Base-by-base conservation (phyloP, 192 early-diverging fungal genomes). In the Backusella mclennaniae region DNA sequence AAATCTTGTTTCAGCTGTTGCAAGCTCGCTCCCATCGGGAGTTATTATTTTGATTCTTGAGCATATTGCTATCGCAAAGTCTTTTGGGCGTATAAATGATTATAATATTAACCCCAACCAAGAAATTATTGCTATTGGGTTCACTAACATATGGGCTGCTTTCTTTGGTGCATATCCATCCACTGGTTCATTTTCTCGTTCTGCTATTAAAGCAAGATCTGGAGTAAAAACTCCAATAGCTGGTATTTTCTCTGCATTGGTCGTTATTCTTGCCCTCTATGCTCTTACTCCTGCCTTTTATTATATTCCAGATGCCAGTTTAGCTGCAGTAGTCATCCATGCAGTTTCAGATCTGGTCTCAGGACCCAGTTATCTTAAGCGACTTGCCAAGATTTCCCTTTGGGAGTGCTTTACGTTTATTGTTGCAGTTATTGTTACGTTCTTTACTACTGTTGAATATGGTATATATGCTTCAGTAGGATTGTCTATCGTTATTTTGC, bases 131-230 rank as follows among this genome's bases (percentile, higher is more conserved):
- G 95, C 97, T 8, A 89, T 98, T 31, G 97, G 97, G 41, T 66
- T 92, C 19, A 92, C 93, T 35, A 98, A 98, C 86, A 77, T 94
- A 35, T 76, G 93, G 80, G 95, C 91, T 21, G 89, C 95, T 23
- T 96, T 97, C 85, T 93, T 98, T 84, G 91, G 78, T 41, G 94
- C 89, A 7, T 96, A 93, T 85, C 93, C 96, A 15, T 91, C 94
- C 4, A 97, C 97, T 17, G 97, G 96, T 41, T 96, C 95, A 6
- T 97, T 98, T 87, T 97, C 95, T 12, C 93, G 97, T 73, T 95
- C 94, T 3, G 95, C 96, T 59, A 92, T 98, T 81, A 97, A 97
- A 84, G 87, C 94, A 76, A 87, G 90, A 76, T 94, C 95, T 17
- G 97, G 97, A 52, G 95, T 95, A 29, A 86, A 90, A 56, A 92